A percentile compares a stretch with the other conserved stretches of the same genome.
These are phyloP conservation scores for Diplodia sapinea DNA, from an alignment of 2,329 filamentous ascomycete species.

Conservation along the genomic window DNA sequence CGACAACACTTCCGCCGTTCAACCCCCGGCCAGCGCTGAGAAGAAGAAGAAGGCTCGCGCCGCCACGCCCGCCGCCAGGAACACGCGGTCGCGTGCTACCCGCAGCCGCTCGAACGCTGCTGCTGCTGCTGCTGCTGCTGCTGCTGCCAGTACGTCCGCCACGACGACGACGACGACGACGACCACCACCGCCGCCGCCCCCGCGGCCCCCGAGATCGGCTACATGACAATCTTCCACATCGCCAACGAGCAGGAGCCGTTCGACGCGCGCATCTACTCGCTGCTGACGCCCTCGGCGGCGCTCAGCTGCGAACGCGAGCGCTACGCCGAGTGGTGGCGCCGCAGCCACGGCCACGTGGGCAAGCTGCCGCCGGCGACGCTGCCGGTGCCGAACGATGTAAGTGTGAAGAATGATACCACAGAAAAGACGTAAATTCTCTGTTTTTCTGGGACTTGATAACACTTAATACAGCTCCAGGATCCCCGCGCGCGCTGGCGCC, in stretches of 20 bases:
- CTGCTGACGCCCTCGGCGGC: not conserved
- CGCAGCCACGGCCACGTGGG: not conserved
- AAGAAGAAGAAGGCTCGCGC: too few species aligned
- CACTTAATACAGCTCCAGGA: not conserved
- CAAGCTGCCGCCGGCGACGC: not conserved
- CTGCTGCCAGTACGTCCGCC: too few species aligned
- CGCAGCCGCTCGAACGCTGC: too few species aligned
- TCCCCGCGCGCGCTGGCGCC: not conserved
- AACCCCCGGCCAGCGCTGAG: too few species aligned
- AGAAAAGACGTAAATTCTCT: too few species aligned
- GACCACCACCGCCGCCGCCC: not conserved
- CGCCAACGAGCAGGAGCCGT: not conserved
- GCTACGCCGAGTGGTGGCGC: slow-evolving; percentile 1
- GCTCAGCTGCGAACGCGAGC: not conserved
- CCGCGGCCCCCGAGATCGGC: not conserved
- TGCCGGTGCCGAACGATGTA: not conserved
- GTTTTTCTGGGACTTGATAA: not conserved
- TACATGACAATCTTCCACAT: not conserved
- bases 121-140: too few species aligned
- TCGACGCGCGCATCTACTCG: not conserved
- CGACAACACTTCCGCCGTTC: too few species aligned
- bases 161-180: too few species aligned
- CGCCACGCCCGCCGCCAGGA: too few species aligned
- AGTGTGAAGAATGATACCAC: not conserved
- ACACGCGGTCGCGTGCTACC: too few species aligned